Evolutionary conservation across 140 eudicot species (phyloP), one percentile per base, ranked within the genome.

Genomic region (Cichorium intybus): DNA sequence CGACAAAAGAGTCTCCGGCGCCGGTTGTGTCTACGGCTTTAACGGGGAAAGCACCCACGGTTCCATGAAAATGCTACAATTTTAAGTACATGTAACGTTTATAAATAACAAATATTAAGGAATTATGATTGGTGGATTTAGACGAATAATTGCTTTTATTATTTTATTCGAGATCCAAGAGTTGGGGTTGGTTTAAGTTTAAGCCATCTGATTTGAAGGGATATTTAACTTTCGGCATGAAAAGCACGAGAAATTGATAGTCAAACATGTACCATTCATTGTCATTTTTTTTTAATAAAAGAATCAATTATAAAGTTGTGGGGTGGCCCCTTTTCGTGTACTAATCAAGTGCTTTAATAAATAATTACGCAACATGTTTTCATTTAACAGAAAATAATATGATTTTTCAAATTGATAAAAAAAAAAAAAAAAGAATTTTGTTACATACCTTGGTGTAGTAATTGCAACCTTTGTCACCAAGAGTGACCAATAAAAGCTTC

Each of bases 1-100:
- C 97, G 20, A 91, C 94, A 31, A 91, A 91, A 14, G 97, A 85
- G 76, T 91, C 97, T 24, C 97, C 97, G 0, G 97, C 97, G 47
- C 97, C 97, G 0, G 97, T 91, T 62, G 97, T 91, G 77, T 91
- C 97, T 17, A 91, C 90, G 2, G 96, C 74, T 12, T 87, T 79
- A 35, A 87, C 96, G 1, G 71, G 76, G 64, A 82, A 87, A 1
- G 78, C 96, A 4, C 69, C 78, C 4, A 91, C 78, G 0, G 77
- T 46, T 52, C 97, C 97, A 46, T 73, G 89, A 72, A 87, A 91
- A 60, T 69, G 62, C 97, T 90, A 74, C 69, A 77, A 26, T 56
- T 6, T 20, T 4, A 10, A 22, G 31, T 22, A 49, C n/a, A n/a
- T n/a, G n/a, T n/a, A n/a, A n/a, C n/a, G n/a, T n/a, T n/a, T n/a